Evolutionary conservation across 495 filamentous ascomycete genomes (phyloP), one percentile per base, ranked within the genome.

Genomic region (Neurospora cerealis): DNA sequence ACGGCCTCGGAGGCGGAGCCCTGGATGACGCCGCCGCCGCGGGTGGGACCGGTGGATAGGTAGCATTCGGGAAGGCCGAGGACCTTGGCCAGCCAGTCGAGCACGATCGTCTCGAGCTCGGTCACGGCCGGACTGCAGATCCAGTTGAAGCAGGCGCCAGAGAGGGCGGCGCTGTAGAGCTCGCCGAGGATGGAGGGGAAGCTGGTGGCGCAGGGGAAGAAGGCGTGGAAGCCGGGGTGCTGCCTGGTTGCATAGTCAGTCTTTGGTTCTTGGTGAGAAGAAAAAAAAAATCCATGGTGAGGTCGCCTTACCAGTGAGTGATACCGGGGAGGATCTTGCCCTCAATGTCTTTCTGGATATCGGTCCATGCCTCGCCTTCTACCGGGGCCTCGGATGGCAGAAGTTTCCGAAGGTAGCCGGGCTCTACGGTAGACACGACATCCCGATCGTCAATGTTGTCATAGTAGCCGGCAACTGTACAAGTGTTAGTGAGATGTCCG

Each of bases 121-220:
- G 96, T 99, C n/a, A 96, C 91, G 24, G 92, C 96, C 2, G 96
- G 96, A 4, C 91, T 94, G 81, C 95, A 98, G 69, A 98, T 88
- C 96, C 96, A 99, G 82, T 98, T 98, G 87, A 99, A 99, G 10
- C 93, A 93, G 13, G 96, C 93, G 4, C 92, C 93, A 9, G 89
- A 95, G 80, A 98, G 94, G 5, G 95, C 92, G 1, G 93, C 89
- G 4, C 89, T 92, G 84, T 97, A 99, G 81, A 99, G 90, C 82
- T 99, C 96, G 5, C 94, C 96, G 4, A 99, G 89, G 80, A 98
- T 93, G 66, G 89, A 91, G 0, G 96, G 95, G 82, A 92, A 98
- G 46, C 91, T 91, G 69, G 90, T 90, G 46, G 87, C 88, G 21
- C 94, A 93, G 17, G 96, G 93, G 83, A 93, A 99, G 88, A 95